Conservation (phyloP, 2,329 filamentous ascomycete genomes). For the Pyrenochaeta sp. region DNA sequence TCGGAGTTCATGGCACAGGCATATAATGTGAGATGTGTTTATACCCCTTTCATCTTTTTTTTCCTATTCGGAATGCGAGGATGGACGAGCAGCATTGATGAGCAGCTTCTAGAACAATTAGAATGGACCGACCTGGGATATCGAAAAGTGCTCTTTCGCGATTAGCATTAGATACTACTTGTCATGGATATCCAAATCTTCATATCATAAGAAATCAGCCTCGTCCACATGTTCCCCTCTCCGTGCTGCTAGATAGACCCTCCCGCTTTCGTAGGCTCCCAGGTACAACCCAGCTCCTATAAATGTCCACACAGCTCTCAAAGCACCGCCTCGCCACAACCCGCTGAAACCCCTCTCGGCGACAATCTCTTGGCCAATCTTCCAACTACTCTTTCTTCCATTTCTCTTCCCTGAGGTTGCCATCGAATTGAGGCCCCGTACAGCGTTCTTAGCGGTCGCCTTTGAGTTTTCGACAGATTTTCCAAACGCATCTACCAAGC, state of each 20-base stretch:
- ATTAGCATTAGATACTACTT: background rate
- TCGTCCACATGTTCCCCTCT: constrained; percentile 53
- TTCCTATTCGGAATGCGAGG: background rate
- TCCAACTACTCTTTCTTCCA: constrained; percentile 55
- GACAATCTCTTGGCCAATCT: constrained; percentile 72
- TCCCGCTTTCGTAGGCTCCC: constrained; percentile 83
- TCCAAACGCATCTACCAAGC: constrained; percentile 53
- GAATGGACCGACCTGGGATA: background rate
- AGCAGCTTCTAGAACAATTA: background rate
- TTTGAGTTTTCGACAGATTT: constrained; percentile 44
- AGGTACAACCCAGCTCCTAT: constrained; percentile 85
- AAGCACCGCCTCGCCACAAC: constrained; percentile 76
- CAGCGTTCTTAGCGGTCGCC: constrained; percentile 24
- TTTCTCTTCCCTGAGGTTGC: constrained; percentile 19
- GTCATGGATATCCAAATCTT: background rate
- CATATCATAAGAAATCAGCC: constrained; percentile 32
- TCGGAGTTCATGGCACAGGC: constrained; percentile 16
- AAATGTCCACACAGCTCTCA: constrained; percentile 83
- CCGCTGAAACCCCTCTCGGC: constrained; percentile 73
- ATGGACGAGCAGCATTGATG: background rate
- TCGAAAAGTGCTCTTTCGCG: background rate
- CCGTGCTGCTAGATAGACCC: constrained; percentile 59
- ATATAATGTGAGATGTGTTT: constrained; percentile 12
- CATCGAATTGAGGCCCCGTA: background rate
- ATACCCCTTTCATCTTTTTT: constrained; percentile 15